Base-by-base conservation (phyloP, 495 filamentous ascomycete species). In the Bacidia gigantensis region DNA sequence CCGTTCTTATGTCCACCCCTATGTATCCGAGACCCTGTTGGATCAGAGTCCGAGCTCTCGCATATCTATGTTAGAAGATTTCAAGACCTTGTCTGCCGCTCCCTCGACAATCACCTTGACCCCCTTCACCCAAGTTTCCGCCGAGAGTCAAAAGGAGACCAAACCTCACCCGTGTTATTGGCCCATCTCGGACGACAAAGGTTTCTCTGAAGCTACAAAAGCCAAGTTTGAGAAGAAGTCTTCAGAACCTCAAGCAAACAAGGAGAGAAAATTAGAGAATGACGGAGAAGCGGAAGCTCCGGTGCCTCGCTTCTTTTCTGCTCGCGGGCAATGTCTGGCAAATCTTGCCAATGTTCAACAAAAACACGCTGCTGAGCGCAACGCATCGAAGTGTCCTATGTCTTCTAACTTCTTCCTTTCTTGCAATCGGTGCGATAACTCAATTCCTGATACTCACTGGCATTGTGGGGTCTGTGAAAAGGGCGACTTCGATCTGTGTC, bases 401-500 rank as follows among this genome's bases (percentile, higher is more conserved):
- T 14, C 49, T 42, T 11, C 32, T 42, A 51, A 32, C 26, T 75
- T 73, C 64, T 79, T 76, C 32, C 88, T 98, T 48, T 95, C 84
- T 72, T 99, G 92, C 78, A 95, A 99, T 69, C 76, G 79, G 60
- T 99, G 92, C 62, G 79, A 89, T 50, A 67, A 67, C 21, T 75
- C 80, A 29, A 87, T 96, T 58, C 72, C 80, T 29, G 80, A 87
- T 57, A 77, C 76, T 21, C 92, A 99, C 62, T 99, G 86, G 65
- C 92, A 99, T 68, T 99, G 92, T 72, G 83, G 85, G 60, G 84
- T 80, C 50, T 99, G 93, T 65, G 86, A 95, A 56, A 73, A 82
- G 49, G 92, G 92, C 25, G 93, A 99, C 66, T 99, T 87, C 61
- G 92, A 99, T 60, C 78, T 99, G 46, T 99, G 92, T 70, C 75